Evolutionary conservation across 176 grass and related monocot species (phyloP), one percentile per base, ranked within the genome.

Genomic region (Musa troglodytarum): DNA sequence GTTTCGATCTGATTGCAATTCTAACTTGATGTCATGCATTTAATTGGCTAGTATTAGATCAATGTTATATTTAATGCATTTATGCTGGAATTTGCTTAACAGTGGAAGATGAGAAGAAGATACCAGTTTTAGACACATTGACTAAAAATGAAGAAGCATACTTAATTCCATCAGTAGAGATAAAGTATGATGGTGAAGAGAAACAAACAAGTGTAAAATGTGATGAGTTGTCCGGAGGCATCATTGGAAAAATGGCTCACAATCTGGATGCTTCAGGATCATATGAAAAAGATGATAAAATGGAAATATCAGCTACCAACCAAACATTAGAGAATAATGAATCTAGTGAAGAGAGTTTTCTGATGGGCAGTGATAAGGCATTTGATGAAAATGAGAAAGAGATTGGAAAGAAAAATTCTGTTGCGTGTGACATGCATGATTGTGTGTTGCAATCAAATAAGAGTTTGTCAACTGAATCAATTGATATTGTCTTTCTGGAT

Each of bases 401-500:
- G 11, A 13, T 57, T 1, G 1, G 13, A 13, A 57, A 57, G 14
- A 49, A 69, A 49, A 15, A 8, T 19, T 43, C 2, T 1, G 11
- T 69, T 11, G 49, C 13, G 11, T 57, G 54, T 16, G 16, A 17
- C 54, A 13, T 57, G 0, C 34, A 43, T n/a, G 25, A 29, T 24
- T 20, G 50, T 20, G 14, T 8, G 43, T 51, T 73, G 70, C 10
- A 73, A 13, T 12, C 2, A 22, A 50, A 54, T 23, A 54, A 54
- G 12, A 17, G 11, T 26, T 22, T 25, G 19, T 54, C 51, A 13
- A 73, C 10, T 4, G 70, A 54, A 54, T 54, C 20, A 15, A 54
- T 73, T 15, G 51, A 73, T 23, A 73, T 17, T 49, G n/a, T 73
- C 25, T 54, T 23, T 9, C 19, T 73, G 50, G 70, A 53, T 73